Percentiles rank a stretch among this genome's conserved stretches.
Evolutionary conservation across 2,329 filamentous ascomycete genomes (phyloP).

Genomic region (Mycogone perniciosa): DNA sequence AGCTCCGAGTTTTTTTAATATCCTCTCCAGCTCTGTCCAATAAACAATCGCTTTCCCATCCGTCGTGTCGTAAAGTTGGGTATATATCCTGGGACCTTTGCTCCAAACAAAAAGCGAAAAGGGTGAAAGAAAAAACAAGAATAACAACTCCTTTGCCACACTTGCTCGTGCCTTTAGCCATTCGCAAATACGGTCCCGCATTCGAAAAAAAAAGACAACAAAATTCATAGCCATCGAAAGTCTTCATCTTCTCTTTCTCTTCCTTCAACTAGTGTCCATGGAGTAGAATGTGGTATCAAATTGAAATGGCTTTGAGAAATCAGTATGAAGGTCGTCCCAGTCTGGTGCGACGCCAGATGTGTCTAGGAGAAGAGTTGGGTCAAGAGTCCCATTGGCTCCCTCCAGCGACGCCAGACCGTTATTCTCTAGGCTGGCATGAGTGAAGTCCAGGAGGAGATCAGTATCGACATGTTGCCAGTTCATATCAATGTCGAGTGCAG

Average conservation of each 20-base stretch:
- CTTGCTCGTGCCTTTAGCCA: not conserved
- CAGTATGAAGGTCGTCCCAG: conserved; percentile 46
- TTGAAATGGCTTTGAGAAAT: conserved; percentile 48
- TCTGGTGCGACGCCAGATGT: conserved; percentile 21
- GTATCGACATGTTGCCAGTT: conserved; percentile 45
- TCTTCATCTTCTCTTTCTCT: not conserved
- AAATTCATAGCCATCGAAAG: not conserved
- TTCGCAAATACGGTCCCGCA: too few species aligned
- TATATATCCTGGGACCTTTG: conserved; percentile 25
- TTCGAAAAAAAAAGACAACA: not conserved
- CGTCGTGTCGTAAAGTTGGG: conserved; percentile 19
- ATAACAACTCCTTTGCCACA: not conserved
- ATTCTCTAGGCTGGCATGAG: conserved; percentile 23
- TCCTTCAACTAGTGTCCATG: conserved; percentile 22
- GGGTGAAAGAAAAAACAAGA: conserved; percentile 9
- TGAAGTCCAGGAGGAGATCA: conserved; percentile 39
- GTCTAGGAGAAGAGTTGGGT: conserved; percentile 26
- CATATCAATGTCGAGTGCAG: conserved; percentile 46
- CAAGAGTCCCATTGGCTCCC: conserved; percentile 14
- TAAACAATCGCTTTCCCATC: conserved; percentile 10
- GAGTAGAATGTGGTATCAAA: conserved; percentile 40
- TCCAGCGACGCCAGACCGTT: conserved; percentile 21
- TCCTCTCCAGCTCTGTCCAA: conserved; percentile 4
- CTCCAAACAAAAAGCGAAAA: conserved; percentile 12
- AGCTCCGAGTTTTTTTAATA: not conserved